Conservation (phyloP, 1,284 basidiomycete genomes). For the Pisolithus thermaeus region DNA sequence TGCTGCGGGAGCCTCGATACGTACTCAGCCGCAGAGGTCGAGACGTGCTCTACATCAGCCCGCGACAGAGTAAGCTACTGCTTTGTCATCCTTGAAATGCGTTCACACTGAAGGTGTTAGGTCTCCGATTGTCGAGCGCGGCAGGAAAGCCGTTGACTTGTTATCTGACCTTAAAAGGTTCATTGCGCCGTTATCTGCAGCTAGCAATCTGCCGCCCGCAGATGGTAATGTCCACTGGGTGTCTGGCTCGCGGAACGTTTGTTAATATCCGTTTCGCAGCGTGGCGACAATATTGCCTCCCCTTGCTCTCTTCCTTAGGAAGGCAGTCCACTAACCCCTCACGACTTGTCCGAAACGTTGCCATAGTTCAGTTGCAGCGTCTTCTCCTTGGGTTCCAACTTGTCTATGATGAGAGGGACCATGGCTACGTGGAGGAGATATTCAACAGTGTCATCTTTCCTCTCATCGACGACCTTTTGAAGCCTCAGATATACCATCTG, state of each 20-base stretch:
- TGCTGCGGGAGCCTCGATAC: constrained; percentile 57
- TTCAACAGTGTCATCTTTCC: constrained; percentile 93
- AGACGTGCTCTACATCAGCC: constrained; percentile 49
- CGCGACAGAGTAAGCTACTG: constrained; percentile 43
- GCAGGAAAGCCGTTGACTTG: constrained; percentile 77
- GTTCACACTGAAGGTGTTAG: constrained; percentile 32
- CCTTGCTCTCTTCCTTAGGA: constrained; percentile 72
- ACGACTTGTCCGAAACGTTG: constrained; percentile 79
- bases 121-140: constrained; percentile 74
- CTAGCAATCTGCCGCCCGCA: constrained; percentile 35
- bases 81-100: neutral
- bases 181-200: constrained; percentile 51
- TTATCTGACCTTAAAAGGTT: constrained; percentile 68
- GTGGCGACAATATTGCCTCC: constrained; percentile 80
- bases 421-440: constrained; percentile 69
- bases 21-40: constrained; percentile 48
- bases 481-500: constrained; percentile 72
- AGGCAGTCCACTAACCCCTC: constrained; percentile 85
- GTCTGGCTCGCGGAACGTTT: neutral
- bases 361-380: constrained; percentile 84
- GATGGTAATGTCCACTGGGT: constrained; percentile 41
- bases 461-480: constrained; percentile 86
- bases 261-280: constrained; percentile 38
- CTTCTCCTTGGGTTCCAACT: constrained; percentile 80
- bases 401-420: constrained; percentile 49